Evolutionary conservation across 805 yeast species (phyloP), one percentile per base, ranked within the genome.

Genomic region (Saturnispora mendoncae): DNA sequence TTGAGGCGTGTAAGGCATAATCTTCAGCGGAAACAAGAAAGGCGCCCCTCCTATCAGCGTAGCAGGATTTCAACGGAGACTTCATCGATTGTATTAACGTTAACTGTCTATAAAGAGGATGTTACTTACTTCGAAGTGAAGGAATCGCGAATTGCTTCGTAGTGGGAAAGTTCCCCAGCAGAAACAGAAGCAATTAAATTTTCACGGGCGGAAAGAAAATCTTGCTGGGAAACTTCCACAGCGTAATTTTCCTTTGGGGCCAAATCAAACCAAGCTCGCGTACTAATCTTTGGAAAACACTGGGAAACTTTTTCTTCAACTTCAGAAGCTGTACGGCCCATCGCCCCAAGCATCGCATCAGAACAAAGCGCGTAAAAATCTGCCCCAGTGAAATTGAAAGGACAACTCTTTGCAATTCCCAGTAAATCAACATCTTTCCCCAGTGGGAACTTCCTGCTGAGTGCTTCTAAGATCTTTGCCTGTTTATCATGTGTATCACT

Each of bases 291-390:
- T 6, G 26, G 26, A 20, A 14, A 14, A 13, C 25, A 9, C 6
- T 17, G 10, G 14, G 87, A 62, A 26, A 88, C 71, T 54, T 80
- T 81, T 2, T 48, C 52, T 53, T 92, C 97, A 13, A 83, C 86
- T 27, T 71, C 75, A 7, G 68, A 68, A 1, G 97, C 96, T 0
- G 81, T 78, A 50, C 97, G 67, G 1, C 92, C 84, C 97, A 92
- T 90, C 2, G 97, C 96, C 60, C 86, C 86, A 51, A 90, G 69
- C 92, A 90, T 86, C 0, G 97, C 84, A 61, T 92, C 97, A 0
- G 95, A 83, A 56, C 97, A 86, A 45, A 92, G 65, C 0, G 97
- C 98, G 61, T 92, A 92, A 62, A 92, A 90, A 60, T 92, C 98
- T 4, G 98, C 98, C 49, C 98, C 98, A 0, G 98, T 90, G 56